Conservation (phyloP, 2,329 filamentous ascomycete species). For the Pseudopithomyces chartarum region DNA sequence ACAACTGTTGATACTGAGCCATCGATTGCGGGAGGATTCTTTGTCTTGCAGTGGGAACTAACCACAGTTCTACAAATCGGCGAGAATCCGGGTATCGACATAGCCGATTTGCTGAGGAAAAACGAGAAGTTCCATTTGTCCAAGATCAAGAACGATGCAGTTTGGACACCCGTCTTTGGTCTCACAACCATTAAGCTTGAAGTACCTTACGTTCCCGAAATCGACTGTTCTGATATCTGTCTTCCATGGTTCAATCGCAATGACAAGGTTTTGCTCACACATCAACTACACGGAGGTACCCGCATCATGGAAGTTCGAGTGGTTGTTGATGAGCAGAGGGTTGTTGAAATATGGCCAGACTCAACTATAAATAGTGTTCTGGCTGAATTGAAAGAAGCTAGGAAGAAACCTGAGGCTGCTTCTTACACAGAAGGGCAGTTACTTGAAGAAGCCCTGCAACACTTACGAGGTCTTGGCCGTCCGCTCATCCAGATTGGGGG, state of each 20-base stretch:
- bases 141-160: neutral
- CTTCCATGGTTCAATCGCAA: conserved; percentile 14
- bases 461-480: neutral
- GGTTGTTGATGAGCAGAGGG: conserved; percentile 7
- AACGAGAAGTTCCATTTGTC: conserved; percentile 4
- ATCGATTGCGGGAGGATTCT: neutral
- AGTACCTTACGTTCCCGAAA: neutral
- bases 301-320: neutral
- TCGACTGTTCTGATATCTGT: conserved; percentile 5
- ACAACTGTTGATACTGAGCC: conserved; percentile 7
- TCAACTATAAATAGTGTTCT: neutral
- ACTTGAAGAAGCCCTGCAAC: neutral
- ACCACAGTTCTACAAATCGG: neutral
- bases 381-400: conserved; percentile 4
- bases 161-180: conserved; percentile 12
- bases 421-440: neutral
- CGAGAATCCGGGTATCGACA: neutral
- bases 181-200: neutral
- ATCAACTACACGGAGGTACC: conserved; percentile 10
- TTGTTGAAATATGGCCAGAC: conserved; percentile 10
- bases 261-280: conserved; percentile 10
- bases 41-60: conserved; percentile 8
- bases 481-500: neutral
- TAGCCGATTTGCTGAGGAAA: conserved; percentile 2
- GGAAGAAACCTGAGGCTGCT: conserved; percentile 2